phyloP scores from a whole-genome alignment of 768 basidiomycete genomes.

The Mycena olivaceomarginata region DNA sequence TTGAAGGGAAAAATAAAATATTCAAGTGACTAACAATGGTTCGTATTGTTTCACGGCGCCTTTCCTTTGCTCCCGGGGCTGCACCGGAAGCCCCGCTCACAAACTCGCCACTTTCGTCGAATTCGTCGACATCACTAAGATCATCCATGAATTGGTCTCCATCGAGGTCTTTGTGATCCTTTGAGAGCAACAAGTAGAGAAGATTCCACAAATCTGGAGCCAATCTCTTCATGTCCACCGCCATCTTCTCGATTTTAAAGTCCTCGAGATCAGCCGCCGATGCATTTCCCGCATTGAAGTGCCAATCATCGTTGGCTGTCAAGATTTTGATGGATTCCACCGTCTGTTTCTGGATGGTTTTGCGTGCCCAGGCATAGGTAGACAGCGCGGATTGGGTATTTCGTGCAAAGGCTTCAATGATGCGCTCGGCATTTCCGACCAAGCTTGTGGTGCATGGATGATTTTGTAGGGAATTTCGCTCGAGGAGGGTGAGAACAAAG shows the following conservation, averaged over 20 bases:
- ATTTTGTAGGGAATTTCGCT: not conserved
- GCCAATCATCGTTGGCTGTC: not conserved
- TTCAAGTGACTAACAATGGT: not conserved
- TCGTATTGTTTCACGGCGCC: not conserved
- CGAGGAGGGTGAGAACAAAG: not conserved
- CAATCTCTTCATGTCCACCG: slow-evolving; percentile 7
- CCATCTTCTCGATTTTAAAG: slow-evolving; percentile 28
- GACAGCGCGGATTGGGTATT: not conserved
- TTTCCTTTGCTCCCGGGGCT: not conserved
- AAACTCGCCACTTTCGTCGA: slow-evolving; percentile 17
- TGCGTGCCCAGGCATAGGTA: not conserved
- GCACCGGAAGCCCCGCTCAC: not conserved
- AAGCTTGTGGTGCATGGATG: not conserved
- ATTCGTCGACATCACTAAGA: slow-evolving; percentile 4
- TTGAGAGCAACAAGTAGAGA: too few species aligned
- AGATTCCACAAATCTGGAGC: slow-evolving; percentile 20
- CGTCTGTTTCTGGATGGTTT: not conserved
- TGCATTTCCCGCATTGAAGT: not conserved
- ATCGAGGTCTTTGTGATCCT: not conserved
- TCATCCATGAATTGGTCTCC: slow-evolving; percentile 12
- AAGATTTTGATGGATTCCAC: not conserved
- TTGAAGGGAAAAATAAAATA: not conserved
- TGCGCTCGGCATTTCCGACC: not conserved
- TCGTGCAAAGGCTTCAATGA: not conserved
- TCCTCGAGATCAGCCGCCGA: slow-evolving; percentile 10